Conservation (phyloP, 768 basidiomycete genomes). For the Lyophyllum atratum region DNA sequence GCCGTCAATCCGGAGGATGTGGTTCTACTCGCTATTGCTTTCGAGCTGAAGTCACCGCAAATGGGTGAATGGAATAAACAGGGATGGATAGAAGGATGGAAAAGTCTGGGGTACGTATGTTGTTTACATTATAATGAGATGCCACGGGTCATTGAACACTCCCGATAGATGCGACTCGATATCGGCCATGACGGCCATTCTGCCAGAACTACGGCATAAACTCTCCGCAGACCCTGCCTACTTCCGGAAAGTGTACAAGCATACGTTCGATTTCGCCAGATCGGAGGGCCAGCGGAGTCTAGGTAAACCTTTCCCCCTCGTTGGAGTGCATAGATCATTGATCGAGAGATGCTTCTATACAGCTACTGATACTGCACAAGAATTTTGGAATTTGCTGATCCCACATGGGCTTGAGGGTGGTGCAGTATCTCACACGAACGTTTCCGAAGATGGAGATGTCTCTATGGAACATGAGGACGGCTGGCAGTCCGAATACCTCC, state of each 20-base stretch:
- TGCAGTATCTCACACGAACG: slow-evolving; percentile 51
- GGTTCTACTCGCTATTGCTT: slow-evolving; percentile 80
- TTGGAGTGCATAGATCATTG: neutral
- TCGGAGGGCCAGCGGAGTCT: slow-evolving; percentile 79
- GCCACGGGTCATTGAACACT: neutral
- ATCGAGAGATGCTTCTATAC: neutral
- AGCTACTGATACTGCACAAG: slow-evolving; percentile 73
- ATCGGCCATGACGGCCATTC: slow-evolving; percentile 54
- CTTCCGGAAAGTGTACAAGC: slow-evolving; percentile 78
- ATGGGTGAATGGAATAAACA: slow-evolving; percentile 72
- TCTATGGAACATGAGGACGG: slow-evolving; percentile 52
- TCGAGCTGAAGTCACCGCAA: slow-evolving; percentile 72
- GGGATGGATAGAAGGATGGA: slow-evolving; percentile 86
- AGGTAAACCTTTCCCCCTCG: slow-evolving; percentile 35
- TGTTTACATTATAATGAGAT: neutral
- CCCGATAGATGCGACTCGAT: slow-evolving; percentile 63
- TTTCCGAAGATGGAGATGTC: slow-evolving; percentile 45
- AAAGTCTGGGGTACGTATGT: slow-evolving; percentile 56
- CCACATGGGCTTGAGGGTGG: slow-evolving; percentile 70
- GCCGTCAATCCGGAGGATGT: slow-evolving; percentile 77
- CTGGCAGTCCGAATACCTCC: slow-evolving; percentile 62
- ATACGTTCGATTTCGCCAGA: slow-evolving; percentile 81
- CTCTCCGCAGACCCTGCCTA: slow-evolving; percentile 67
- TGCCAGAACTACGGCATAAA: slow-evolving; percentile 56
- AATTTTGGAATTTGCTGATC: slow-evolving; percentile 78